Evolutionary conservation across 2,329 filamentous ascomycete species (phyloP), one percentile per base, ranked within the genome.

Genomic region (Pseudogymnoascus verrucosus): DNA sequence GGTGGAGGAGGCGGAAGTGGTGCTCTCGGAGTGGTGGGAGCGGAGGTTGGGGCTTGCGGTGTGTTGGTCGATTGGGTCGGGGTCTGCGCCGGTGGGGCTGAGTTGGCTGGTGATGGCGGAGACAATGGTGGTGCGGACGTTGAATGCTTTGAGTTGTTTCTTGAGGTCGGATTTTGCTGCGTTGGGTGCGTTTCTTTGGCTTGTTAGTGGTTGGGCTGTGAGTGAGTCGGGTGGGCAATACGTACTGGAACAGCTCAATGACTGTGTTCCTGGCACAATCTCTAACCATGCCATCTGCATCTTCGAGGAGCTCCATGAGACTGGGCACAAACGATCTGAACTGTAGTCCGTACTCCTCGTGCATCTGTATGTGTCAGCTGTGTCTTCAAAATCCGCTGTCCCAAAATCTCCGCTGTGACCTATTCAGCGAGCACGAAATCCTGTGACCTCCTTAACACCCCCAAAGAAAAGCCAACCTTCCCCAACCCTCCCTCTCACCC

Each of bases 101-200:
- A 96, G 82, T 67, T 89, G 88, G 63, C 89, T 84, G 54, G 93
- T 82, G 66, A 98, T 95, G 67, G 89, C 88, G 63, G 87, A 84
- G 66, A 90, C 89, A 71, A 96, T 97, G 12, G 91, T 89, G 66
- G 91, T 91, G 47, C 93, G 86, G 60, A 98, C 91, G 71, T 91
- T 91, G 75, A 90, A 89, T 71, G 86, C 87, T 73, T 89, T 88
- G 65, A 98, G 80, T 76, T 96, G 91, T 72, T 86, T 89, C 78
- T 95, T 95, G 36, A 98, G 79, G 71, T 97, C 93, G 1, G 89
- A 89, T 74, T 96, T 96, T 60, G 93, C 93, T 64, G 87, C 82
- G 68, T 89, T 88, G 14, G 92, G 89, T 0, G 91, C 92, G 71
- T 85, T 86, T 67, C 89, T 91, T 37, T 21, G 12, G 40, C n/a